These are phyloP conservation scores for Moricandia moricandioides DNA, from an alignment of 345 rosid genomes.

Conservation along the genomic window DNA sequence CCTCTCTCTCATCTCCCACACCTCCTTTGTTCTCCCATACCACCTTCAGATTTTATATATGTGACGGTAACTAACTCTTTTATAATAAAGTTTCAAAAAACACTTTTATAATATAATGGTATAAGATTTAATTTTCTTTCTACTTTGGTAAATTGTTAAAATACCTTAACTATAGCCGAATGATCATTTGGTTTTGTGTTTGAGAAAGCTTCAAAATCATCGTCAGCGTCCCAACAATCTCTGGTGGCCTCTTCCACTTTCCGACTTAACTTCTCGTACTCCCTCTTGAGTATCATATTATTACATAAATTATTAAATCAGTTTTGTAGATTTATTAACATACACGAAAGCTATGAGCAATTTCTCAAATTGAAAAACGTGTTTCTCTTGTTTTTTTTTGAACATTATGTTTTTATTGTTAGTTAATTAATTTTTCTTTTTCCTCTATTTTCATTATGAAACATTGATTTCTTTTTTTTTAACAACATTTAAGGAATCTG, in stretches of 20 bases:
- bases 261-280: constrained; percentile 44
- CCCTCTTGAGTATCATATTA: constrained; percentile 36
- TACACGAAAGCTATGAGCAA: neutral
- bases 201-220: constrained; percentile 46
- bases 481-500: neutral
- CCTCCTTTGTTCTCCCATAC: constrained; percentile 48
- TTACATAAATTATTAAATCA: neutral
- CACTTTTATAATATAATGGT: neutral
- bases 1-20: constrained; percentile 29
- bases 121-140: neutral
- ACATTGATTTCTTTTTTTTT: neutral
- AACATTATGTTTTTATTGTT: neutral
- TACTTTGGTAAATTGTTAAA: neutral
- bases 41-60: constrained; percentile 37
- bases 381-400: neutral
- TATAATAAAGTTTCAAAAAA: too few relatives aligned
- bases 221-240: constrained; percentile 12
- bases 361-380: neutral
- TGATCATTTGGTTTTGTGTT: constrained; percentile 44
- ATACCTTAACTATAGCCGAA: constrained; percentile 59
- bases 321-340: neutral
- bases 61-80: neutral
- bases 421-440: neutral
- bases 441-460: neutral
- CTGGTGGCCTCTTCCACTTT: constrained; percentile 43